Conservation (phyloP, 2,329 filamentous ascomycete genomes). For the Neofusicoccum umdonicola region DNA sequence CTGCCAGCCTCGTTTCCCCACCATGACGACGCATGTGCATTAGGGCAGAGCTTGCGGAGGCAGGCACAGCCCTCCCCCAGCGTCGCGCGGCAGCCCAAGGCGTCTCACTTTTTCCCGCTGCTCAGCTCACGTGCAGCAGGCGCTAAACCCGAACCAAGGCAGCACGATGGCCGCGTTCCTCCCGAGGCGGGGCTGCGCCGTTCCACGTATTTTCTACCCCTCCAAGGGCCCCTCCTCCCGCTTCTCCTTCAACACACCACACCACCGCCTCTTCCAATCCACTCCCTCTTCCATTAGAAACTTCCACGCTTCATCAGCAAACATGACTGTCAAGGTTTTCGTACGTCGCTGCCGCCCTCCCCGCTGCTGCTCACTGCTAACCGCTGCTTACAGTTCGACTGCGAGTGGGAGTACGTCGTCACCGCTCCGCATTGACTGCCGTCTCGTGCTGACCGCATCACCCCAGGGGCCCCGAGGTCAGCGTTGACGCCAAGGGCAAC, state of each 20-base stretch:
- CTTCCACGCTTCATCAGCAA: slow-evolving; percentile 65
- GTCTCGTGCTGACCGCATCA: slow-evolving; percentile 11
- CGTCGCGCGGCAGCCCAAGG: slow-evolving; percentile 14
- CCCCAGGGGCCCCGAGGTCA: slow-evolving; percentile 70
- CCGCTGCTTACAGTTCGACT: slow-evolving; percentile 19
- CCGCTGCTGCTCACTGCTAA: slow-evolving; percentile 39
- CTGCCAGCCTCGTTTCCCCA: slow-evolving; percentile 10
- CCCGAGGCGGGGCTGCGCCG: slow-evolving; percentile 12
- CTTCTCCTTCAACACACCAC: slow-evolving; percentile 28
- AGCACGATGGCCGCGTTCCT: slow-evolving; percentile 13
- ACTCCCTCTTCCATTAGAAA: slow-evolving; percentile 38
- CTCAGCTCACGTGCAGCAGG: slow-evolving; percentile 21
- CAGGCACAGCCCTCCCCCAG: slow-evolving; percentile 11
- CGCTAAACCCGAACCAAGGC: slow-evolving; percentile 11
- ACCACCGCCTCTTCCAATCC: slow-evolving; percentile 35
- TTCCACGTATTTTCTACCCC: slow-evolving; percentile 19
- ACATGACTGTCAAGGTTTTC: slow-evolving; percentile 74
- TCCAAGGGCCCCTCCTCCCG: slow-evolving; percentile 29
- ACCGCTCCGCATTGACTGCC: slow-evolving; percentile 4
- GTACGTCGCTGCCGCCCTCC: slow-evolving; percentile 26
- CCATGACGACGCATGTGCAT: slow-evolving; percentile 10
- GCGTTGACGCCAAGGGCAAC: slow-evolving; percentile 58
- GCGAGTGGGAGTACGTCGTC: slow-evolving; percentile 29
- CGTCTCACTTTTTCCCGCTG: slow-evolving; percentile 20
- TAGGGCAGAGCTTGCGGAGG: slow-evolving; percentile 13